Conservation (phyloP, 2,329 filamentous ascomycete species). For the Cucurbitaria berberidis region DNA sequence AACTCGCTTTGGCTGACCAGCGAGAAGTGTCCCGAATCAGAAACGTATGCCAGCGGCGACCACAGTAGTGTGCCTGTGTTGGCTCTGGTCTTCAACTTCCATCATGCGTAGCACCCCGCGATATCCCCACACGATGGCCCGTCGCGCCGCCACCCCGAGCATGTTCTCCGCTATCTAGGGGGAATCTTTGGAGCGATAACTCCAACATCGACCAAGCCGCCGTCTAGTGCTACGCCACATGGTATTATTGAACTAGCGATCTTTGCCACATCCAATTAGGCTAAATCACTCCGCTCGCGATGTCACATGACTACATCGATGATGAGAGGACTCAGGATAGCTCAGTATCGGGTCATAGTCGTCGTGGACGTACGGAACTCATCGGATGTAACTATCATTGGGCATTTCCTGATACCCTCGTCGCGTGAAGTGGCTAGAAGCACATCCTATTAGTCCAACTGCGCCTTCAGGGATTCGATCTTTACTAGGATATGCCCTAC, state of each 20-base stretch:
- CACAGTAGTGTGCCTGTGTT: slow-evolving; percentile 1
- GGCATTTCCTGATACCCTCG: not conserved
- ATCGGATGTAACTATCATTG: not conserved
- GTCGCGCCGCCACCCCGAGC: slow-evolving; percentile 2
- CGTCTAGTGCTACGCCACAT: slow-evolving; percentile 5
- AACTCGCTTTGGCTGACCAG: slow-evolving; percentile 1
- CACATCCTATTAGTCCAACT: not conserved
- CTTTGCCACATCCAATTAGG: slow-evolving; percentile 17
- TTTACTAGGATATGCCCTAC: not conserved
- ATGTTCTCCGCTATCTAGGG: not conserved
- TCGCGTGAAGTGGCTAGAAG: not conserved
- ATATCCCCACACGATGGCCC: not conserved
- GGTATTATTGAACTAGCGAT: not conserved
- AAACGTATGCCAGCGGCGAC: not conserved
- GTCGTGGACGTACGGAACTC: not conserved
- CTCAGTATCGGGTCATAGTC: not conserved
- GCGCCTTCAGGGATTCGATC: not conserved
- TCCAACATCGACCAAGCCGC: slow-evolving; percentile 2
- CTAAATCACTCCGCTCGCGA: slow-evolving; percentile 11
- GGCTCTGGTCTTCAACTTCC: not conserved
- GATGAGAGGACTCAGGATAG: not conserved
- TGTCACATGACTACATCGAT: slow-evolving; percentile 13
- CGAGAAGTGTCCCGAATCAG: not conserved
- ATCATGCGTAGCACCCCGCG: slow-evolving; percentile 1
- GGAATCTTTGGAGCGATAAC: not conserved